Percentiles rank a stretch among this genome's conserved stretches.
Evolutionary conservation across 805 yeast genomes (phyloP).

Genomic region (Metschnikowia koreensis): DNA sequence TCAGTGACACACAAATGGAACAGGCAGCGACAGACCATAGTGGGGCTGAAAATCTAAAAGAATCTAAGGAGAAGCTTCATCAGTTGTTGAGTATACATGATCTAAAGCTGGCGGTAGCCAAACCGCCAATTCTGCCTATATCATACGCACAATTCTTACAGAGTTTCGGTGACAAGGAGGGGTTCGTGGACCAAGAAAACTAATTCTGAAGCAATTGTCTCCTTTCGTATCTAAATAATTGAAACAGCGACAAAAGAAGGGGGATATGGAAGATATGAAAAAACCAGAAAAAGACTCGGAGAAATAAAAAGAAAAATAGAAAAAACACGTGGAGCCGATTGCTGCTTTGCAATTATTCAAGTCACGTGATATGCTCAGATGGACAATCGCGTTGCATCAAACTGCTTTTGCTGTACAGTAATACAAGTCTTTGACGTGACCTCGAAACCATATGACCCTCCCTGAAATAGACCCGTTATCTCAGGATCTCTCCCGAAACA

Average conservation of each 20-base stretch:
- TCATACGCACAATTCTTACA: slow-evolving; percentile 1
- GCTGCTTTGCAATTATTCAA: neutral
- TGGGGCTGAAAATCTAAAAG: neutral
- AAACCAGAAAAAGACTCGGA: too few species aligned
- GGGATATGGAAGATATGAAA: neutral
- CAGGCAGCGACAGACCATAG: neutral
- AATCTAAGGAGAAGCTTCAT: neutral
- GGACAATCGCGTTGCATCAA: neutral
- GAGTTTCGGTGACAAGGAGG: neutral
- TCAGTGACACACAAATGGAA: neutral
- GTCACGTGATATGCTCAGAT: neutral
- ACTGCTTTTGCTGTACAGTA: neutral
- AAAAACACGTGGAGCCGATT: neutral
- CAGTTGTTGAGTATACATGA: neutral
- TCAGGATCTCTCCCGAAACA: slow-evolving; percentile 17
- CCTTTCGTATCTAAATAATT: neutral
- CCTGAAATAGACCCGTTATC: neutral
- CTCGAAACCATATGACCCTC: neutral
- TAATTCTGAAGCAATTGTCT: neutral
- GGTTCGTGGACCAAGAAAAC: neutral
- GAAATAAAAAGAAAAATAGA: neutral
- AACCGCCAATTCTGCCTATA: neutral
- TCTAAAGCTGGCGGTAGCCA: neutral
- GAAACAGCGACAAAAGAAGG: neutral
- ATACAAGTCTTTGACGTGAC: neutral